Percentiles rank a stretch among this genome's conserved stretches.
phyloP scores from a whole-genome alignment of 2,329 filamentous ascomycete genomes.

The Pseudopithomyces maydicus region DNA sequence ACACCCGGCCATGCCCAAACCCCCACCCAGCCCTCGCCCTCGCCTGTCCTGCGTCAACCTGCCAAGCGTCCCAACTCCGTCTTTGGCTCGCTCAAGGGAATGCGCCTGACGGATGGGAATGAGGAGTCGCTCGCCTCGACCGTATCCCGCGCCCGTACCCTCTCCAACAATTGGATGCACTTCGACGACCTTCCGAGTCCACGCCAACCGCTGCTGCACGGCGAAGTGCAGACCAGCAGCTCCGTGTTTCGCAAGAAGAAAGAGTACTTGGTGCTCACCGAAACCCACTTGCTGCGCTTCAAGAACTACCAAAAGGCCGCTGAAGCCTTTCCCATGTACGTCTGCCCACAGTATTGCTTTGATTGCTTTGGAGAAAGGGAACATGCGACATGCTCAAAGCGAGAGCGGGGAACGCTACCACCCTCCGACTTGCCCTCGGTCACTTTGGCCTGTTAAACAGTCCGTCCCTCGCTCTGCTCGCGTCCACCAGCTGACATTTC shows the following conservation, averaged over 20 bases:
- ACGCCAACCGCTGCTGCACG: conserved; percentile 64
- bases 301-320: conserved; percentile 70
- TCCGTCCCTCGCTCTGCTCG: neutral
- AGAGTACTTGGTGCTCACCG: conserved; percentile 73
- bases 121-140: conserved; percentile 55
- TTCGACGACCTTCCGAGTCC: conserved; percentile 44
- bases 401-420: neutral
- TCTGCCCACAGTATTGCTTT: neutral
- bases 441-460: neutral
- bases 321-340: conserved; percentile 61
- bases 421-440: neutral
- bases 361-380: neutral
- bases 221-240: conserved; percentile 71
- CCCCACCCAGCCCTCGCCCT: conserved; percentile 18
- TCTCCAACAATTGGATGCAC: conserved; percentile 52
- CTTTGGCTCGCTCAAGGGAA: conserved; percentile 63
- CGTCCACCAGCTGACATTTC: conserved; percentile 15
- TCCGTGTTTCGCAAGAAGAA: conserved; percentile 74
- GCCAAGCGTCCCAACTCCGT: conserved; percentile 51
- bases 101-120: conserved; percentile 58
- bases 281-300: conserved; percentile 70
- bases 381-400: neutral
- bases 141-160: conserved; percentile 54
- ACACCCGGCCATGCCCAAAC: conserved; percentile 12
- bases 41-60: conserved; percentile 26